phyloP scores from a whole-genome alignment of 805 yeast species.

The Clavispora fructus region DNA sequence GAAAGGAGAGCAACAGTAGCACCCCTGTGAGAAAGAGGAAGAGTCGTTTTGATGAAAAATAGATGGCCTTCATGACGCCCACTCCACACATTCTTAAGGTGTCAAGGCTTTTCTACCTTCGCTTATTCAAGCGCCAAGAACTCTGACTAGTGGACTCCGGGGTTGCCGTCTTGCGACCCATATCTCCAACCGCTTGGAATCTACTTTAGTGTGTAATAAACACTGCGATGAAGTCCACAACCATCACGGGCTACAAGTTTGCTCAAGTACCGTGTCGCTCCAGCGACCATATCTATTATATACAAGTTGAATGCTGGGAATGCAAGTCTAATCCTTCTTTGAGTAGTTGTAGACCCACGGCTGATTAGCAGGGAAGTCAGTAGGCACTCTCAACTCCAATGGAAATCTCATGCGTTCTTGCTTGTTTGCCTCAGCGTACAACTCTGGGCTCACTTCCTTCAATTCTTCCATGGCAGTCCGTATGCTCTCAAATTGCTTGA shows the following conservation, averaged over 20 bases:
- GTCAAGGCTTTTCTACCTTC: no score
- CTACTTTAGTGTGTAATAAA: no score
- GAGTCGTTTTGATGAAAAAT: conserved; percentile 1
- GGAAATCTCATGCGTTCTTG: conserved; percentile 64
- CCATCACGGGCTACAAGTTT: background rate
- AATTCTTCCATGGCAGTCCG: conserved; percentile 70
- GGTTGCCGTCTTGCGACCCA: no score
- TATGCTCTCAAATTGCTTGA: conserved; percentile 61
- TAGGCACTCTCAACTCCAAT: conserved; percentile 79
- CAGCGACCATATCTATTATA: conserved; percentile 4
- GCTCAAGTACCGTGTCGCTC: background rate
- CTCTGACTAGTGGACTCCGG: no score
- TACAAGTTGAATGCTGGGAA: conserved; percentile 3
- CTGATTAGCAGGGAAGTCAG: conserved; percentile 79
- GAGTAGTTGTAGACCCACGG: conserved; percentile 63
- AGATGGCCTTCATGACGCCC: no score
- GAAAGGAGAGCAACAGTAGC: conserved; percentile 2
- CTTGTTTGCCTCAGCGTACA: conserved; percentile 60
- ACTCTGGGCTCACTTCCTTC: conserved; percentile 41
- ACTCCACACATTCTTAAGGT: no score
- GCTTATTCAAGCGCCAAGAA: no score
- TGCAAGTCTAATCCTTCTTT: conserved; percentile 2
- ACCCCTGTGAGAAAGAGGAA: conserved; percentile 15
- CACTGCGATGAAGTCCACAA: background rate
- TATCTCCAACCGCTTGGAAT: no score